Percentiles rank a stretch among this genome's conserved stretches.
These are phyloP conservation scores for Brassica juncea DNA, from an alignment of 345 rosid species.

Conservation along the genomic window DNA sequence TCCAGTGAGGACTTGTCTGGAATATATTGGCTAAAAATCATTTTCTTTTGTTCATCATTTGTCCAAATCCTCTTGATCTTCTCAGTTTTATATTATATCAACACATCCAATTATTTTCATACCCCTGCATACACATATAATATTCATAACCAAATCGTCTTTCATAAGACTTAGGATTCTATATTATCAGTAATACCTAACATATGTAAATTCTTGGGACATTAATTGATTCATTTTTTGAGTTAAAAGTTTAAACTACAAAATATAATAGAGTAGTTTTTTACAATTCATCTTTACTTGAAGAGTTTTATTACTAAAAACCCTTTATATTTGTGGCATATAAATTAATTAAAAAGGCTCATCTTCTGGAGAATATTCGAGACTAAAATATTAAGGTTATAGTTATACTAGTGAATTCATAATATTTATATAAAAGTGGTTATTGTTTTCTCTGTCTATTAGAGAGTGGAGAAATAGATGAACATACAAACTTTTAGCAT, in stretches of 20 bases:
- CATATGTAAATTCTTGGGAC: neutral
- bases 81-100: slow-evolving; percentile 22
- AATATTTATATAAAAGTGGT: neutral
- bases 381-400: neutral
- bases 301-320: too few species aligned
- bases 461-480: slow-evolving; percentile 30
- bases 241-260: neutral
- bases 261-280: neutral
- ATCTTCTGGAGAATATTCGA: neutral
- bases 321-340: neutral
- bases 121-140: neutral
- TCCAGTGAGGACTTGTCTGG: slow-evolving; percentile 42
- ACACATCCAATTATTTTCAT: slow-evolving; percentile 26
- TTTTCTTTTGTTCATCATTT: slow-evolving; percentile 18
- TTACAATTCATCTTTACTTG: too few species aligned
- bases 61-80: slow-evolving; percentile 39
- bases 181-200: neutral
- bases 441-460: slow-evolving; percentile 20
- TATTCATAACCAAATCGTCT: slow-evolving; percentile 16
- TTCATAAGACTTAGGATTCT: slow-evolving; percentile 13
- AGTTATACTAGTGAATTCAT: neutral
- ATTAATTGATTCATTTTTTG: neutral
- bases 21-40: slow-evolving; percentile 33
- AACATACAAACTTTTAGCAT: slow-evolving; percentile 29
- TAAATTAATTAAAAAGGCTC: neutral